Evolutionary conservation across 495 filamentous ascomycete genomes (phyloP).

Genomic region (Aspergillus kassunensis): DNA sequence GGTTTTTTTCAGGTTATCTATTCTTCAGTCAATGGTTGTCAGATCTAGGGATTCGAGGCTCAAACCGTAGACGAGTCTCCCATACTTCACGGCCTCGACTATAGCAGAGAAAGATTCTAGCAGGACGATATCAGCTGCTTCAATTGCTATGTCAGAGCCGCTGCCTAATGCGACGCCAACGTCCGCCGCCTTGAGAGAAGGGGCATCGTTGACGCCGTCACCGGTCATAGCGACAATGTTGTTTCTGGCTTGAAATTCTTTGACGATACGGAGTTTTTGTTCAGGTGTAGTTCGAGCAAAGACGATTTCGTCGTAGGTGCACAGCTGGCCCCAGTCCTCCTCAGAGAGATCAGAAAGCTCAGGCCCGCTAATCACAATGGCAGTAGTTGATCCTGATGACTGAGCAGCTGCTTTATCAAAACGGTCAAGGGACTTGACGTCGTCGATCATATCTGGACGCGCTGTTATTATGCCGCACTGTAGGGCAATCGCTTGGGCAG

Average conservation of each 20-base stretch:
- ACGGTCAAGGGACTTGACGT: slow-evolving; percentile 9
- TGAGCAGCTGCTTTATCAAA: not conserved
- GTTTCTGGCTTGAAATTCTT: slow-evolving; percentile 53
- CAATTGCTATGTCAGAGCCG: slow-evolving; percentile 61
- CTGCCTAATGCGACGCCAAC: slow-evolving; percentile 50
- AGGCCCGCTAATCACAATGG: slow-evolving; percentile 32
- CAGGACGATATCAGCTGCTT: slow-evolving; percentile 68
- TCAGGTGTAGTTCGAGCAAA: slow-evolving; percentile 70
- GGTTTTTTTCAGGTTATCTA: slow-evolving; percentile 54
- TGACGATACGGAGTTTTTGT: slow-evolving; percentile 71
- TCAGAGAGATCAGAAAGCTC: slow-evolving; percentile 58
- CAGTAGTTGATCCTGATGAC: not conserved
- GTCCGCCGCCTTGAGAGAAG: slow-evolving; percentile 51
- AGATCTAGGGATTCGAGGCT: not conserved
- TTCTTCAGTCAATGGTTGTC: not conserved
- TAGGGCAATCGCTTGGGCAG: slow-evolving; percentile 60
- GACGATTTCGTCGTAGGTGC: slow-evolving; percentile 59
- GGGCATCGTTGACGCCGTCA: slow-evolving; percentile 58
- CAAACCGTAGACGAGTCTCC: slow-evolving; percentile 43
- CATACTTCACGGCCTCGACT: slow-evolving; percentile 62
- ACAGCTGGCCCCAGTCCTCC: slow-evolving; percentile 54
- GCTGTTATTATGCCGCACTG: slow-evolving; percentile 59
- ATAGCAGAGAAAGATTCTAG: slow-evolving; percentile 63
- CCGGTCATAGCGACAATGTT: slow-evolving; percentile 52
- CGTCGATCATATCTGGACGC: slow-evolving; percentile 8